A percentile compares a stretch with the other conserved stretches of the same genome.
phyloP scores from a whole-genome alignment of 345 rosid genomes.

The Hibiscus tridactylites region DNA sequence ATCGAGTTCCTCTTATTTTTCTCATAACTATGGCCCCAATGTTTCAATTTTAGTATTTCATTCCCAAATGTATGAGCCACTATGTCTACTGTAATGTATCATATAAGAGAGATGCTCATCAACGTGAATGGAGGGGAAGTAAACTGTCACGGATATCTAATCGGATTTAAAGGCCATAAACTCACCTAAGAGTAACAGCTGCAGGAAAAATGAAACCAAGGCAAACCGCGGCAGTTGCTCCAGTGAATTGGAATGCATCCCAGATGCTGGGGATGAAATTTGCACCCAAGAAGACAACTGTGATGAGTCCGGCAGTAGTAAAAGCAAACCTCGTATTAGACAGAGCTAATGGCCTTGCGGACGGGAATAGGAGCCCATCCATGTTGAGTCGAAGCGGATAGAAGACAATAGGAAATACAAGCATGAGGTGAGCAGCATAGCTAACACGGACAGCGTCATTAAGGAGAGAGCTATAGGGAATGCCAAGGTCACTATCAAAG shows the following conservation, averaged over 20 bases:
- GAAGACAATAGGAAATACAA: slow-evolving; percentile 87
- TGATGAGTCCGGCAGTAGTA: slow-evolving; percentile 50
- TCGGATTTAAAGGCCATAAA: background rate
- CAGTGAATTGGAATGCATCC: slow-evolving; percentile 97
- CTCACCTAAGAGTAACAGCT: slow-evolving; percentile 49
- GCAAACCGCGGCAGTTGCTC: slow-evolving; percentile 92
- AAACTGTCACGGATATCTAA: background rate
- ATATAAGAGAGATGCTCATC: background rate
- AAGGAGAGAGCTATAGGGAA: slow-evolving; percentile 62
- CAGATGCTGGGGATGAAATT: slow-evolving; percentile 94
- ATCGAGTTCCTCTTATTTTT: background rate
- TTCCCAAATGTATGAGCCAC: background rate
- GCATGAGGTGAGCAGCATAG: slow-evolving; percentile 84
- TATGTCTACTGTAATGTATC: background rate
- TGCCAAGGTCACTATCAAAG: slow-evolving; percentile 69
- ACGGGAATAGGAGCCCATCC: slow-evolving; percentile 81
- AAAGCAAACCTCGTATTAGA: slow-evolving; percentile 58
- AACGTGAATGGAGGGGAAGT: background rate
- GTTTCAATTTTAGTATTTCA: background rate
- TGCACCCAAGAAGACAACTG: slow-evolving; percentile 63
- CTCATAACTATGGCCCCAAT: too few relatives aligned
- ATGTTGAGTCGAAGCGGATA: slow-evolving; percentile 69
- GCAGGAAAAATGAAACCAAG: slow-evolving; percentile 94
- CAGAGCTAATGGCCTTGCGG: slow-evolving; percentile 43
- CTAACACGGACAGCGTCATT: slow-evolving; percentile 80